Evolutionary conservation across 352 stramenopile genomes (phyloP).

Genomic region (Blastocystis hominis): DNA sequence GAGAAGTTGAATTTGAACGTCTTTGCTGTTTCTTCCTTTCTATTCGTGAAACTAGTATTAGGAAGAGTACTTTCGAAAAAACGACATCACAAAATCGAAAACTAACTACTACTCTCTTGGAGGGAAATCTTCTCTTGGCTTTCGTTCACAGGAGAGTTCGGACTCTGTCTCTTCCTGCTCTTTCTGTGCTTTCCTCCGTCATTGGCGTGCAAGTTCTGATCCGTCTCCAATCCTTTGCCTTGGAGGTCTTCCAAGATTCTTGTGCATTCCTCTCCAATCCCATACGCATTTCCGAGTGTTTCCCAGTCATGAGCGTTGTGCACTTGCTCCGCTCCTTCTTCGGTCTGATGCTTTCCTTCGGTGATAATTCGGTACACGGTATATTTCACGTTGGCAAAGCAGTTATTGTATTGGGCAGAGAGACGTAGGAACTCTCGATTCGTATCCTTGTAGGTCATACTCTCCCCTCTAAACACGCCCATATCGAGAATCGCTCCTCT

Average conservation of each 20-base stretch:
- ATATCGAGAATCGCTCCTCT: conserved; percentile 72
- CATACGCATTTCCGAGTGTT: conserved; percentile 18
- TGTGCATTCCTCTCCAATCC: conserved; percentile 16
- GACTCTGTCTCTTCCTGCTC: conserved; percentile 34
- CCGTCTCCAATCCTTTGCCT: conserved; percentile 1
- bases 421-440: conserved; percentile 60
- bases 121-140: conserved; percentile 12
- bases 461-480: conserved; percentile 53
- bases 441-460: conserved; percentile 52
- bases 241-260: neutral
- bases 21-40: conserved; percentile 9
- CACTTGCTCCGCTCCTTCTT: neutral
- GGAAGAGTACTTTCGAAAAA: conserved; percentile 49
- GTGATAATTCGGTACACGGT: conserved; percentile 52
- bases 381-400: conserved; percentile 51
- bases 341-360: conserved; percentile 29
- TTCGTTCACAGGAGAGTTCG: neutral
- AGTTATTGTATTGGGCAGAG: conserved; percentile 45
- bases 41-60: neutral
- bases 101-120: neutral
- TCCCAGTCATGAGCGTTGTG: conserved; percentile 52
- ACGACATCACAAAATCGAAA: conserved; percentile 24
- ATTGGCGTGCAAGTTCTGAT: neutral
- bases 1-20: conserved; percentile 49
- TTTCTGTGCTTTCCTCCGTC: conserved; percentile 22